A percentile compares a stretch with the other conserved stretches of the same genome.
Conservation (phyloP, 208 protist species). For the Acanthamoeba culbertsoni region DNA sequence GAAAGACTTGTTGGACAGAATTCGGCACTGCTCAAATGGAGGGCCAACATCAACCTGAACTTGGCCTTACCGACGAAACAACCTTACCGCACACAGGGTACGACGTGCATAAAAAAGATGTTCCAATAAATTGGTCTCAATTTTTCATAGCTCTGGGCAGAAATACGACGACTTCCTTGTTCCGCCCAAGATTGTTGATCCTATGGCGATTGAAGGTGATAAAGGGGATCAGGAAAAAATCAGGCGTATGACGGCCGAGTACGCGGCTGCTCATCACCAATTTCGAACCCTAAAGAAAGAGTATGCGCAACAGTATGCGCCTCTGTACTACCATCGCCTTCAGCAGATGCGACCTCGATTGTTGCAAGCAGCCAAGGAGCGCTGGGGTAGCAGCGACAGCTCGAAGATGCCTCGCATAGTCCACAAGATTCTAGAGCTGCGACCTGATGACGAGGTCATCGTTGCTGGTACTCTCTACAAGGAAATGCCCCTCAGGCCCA, state of each 20-base stretch:
- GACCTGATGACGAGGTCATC: constrained; percentile 65
- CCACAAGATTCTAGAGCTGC: constrained; percentile 68
- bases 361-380: neutral
- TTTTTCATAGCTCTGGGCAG: too few species aligned
- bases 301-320: constrained; percentile 45
- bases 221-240: neutral
- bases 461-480: constrained; percentile 74
- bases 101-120: too few species aligned
- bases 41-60: too few species aligned
- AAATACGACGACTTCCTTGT: neutral
- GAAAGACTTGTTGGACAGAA: too few species aligned
- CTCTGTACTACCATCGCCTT: constrained; percentile 44
- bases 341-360: neutral
- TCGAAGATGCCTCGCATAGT: neutral
- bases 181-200: neutral
- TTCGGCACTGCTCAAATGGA: too few species aligned
- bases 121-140: too few species aligned
- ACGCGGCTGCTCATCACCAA: neutral
- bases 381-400: neutral
- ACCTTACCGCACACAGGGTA: too few species aligned
- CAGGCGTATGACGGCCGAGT: neutral
- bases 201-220: neutral
- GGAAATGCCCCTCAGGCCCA: constrained; percentile 74
- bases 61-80: too few species aligned
- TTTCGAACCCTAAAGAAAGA: neutral